phyloP scores from a whole-genome alignment of 2,329 filamentous ascomycete genomes.

The Aspergillus viridinutans region DNA sequence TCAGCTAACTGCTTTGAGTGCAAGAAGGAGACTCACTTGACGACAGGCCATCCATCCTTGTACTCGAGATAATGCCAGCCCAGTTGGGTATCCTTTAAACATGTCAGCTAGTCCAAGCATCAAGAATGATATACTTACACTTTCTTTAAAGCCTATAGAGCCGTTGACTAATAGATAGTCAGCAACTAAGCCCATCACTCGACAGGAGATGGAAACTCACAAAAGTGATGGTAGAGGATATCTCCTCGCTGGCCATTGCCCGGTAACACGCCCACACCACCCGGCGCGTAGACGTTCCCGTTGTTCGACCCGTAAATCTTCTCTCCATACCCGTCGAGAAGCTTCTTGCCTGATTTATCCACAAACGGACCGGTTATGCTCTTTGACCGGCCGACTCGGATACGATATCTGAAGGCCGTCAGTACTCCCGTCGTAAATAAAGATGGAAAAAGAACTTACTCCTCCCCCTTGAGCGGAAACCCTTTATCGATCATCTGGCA shows the following conservation, averaged over 20 bases:
- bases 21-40: neutral
- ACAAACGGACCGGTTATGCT: constrained; percentile 26
- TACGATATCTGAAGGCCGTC: constrained; percentile 13
- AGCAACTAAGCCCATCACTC: neutral
- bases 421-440: neutral
- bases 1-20: neutral
- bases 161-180: neutral
- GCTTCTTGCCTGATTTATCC: constrained; percentile 19
- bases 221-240: constrained; percentile 34
- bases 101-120: constrained; percentile 10
- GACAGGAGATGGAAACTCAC: neutral
- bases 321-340: constrained; percentile 27
- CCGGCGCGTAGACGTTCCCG: constrained; percentile 31
- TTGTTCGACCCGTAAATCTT: constrained; percentile 31
- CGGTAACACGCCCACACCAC: constrained; percentile 26
- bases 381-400: constrained; percentile 29
- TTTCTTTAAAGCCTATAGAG: constrained; percentile 18
- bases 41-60: constrained; percentile 29
- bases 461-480: constrained; percentile 20
- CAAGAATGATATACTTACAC: neutral
- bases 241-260: constrained; percentile 19
- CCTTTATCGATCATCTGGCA: constrained; percentile 18
- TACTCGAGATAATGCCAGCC: constrained; percentile 32
- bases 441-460: constrained; percentile 9
- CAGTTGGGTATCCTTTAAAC: constrained; percentile 20